A percentile compares a stretch with the other conserved stretches of the same genome.
These are phyloP conservation scores for Yamadazyma triangularis DNA, from an alignment of 1,139 yeast genomes.

Conservation along the genomic window DNA sequence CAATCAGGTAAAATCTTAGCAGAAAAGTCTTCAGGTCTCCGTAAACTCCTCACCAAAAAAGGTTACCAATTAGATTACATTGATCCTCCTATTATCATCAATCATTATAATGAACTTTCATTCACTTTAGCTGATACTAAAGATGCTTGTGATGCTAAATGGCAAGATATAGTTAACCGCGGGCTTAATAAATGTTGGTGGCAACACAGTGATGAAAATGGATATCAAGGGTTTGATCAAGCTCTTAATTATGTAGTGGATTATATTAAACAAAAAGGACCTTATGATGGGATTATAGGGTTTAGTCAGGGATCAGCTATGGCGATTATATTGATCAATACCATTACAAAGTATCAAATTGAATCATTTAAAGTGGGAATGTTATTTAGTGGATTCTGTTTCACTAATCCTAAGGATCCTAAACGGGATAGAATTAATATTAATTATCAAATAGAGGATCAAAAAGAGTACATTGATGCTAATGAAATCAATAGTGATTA, in stretches of 20 bases:
- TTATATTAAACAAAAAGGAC: conserved; percentile 67
- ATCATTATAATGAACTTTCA: conserved; percentile 23
- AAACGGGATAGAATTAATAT: conserved; percentile 14
- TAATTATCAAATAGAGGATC: conserved; percentile 18
- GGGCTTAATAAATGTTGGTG: conserved; percentile 52
- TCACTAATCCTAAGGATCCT: conserved; percentile 34
- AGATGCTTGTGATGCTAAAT: conserved; percentile 21
- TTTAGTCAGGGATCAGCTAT: conserved; percentile 94
- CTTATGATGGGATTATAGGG: conserved; percentile 84
- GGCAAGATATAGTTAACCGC: conserved; percentile 34
- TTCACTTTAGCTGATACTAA: conserved; percentile 23
- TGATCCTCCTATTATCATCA: conserved; percentile 30
- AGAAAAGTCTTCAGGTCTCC: conserved; percentile 72
- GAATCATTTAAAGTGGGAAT: conserved; percentile 44
- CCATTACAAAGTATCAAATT: conserved; percentile 15
- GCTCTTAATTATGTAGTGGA: conserved; percentile 41
- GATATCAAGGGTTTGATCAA: conserved; percentile 28
- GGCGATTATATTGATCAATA: conserved; percentile 46
- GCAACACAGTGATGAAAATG: conserved; percentile 17
- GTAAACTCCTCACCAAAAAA: conserved; percentile 62
- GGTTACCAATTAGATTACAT: conserved; percentile 41
- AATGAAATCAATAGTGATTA: conserved; percentile 16
- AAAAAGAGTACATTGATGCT: conserved; percentile 16
- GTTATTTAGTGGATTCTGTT: conserved; percentile 53
- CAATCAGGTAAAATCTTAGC: conserved; percentile 76